Conservation (phyloP, 768 basidiomycete species). For the Mycena epipterygia region DNA sequence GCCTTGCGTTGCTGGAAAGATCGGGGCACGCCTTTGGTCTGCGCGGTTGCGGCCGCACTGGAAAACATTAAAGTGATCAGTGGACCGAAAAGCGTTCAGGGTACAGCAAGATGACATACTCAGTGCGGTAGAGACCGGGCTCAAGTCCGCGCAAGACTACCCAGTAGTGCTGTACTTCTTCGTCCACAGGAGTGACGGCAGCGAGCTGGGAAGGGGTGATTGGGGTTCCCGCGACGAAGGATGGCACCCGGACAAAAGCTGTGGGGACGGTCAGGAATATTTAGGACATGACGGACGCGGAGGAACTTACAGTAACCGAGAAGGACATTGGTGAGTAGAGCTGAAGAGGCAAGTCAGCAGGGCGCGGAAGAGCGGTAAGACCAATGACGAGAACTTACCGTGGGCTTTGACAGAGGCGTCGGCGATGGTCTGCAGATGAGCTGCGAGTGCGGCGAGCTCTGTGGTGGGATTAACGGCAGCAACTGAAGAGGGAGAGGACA, state of each 20-base stretch:
- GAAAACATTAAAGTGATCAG: not conserved
- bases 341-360: not conserved
- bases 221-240: not conserved
- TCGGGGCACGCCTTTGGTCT: conserved; percentile 1
- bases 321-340: not conserved
- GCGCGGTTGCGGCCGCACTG: not conserved
- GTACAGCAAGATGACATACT: not conserved
- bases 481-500: not conserved
- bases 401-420: not conserved
- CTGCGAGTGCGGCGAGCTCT: not conserved
- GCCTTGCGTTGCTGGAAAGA: not conserved
- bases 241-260: not conserved
- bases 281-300: not conserved
- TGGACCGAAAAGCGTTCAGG: no score
- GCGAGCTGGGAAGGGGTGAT: not conserved
- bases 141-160: not conserved
- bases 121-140: conserved; percentile 4
- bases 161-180: not conserved
- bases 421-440: not conserved
- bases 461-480: not conserved
- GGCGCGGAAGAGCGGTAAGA: not conserved
- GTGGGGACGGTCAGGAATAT: no score
- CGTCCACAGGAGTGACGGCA: not conserved
- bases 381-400: not conserved
- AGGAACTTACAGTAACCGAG: not conserved